A percentile compares a stretch with the other conserved stretches of the same genome.
These are phyloP conservation scores for Aspergillus novoparasiticus DNA, from an alignment of 2,329 filamentous ascomycete species.

Conservation along the genomic window DNA sequence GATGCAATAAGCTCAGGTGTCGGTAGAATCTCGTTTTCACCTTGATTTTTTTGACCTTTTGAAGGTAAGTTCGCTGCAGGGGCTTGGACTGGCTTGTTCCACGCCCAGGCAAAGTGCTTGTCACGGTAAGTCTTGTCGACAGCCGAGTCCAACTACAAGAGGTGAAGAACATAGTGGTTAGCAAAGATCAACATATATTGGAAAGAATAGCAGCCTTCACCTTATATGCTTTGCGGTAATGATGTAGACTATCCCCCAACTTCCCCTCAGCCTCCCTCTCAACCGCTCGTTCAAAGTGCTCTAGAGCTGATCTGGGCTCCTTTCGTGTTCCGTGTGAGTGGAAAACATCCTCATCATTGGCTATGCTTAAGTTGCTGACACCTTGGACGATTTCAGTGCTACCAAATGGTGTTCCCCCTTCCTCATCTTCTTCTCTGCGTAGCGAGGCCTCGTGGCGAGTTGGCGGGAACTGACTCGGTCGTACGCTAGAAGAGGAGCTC, in stretches of 20 bases:
- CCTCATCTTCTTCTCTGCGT: conserved; percentile 41
- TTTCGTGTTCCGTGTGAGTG: conserved; percentile 27
- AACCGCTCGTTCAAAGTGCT: conserved; percentile 90
- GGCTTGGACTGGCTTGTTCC: conserved; percentile 49
- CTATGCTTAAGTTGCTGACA: conserved; percentile 38
- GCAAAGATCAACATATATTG: not conserved
- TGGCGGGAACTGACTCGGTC: conserved; percentile 38
- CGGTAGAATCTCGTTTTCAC: conserved; percentile 51
- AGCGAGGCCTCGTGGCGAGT: conserved; percentile 41
- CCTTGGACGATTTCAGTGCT: conserved; percentile 38
- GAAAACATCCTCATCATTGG: conserved; percentile 44
- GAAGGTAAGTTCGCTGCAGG: conserved; percentile 55
- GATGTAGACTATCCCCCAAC: conserved; percentile 81
- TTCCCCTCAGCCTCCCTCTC: conserved; percentile 84
- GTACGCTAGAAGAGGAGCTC: conserved; percentile 20
- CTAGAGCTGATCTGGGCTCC: conserved; percentile 75
- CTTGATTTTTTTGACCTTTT: conserved; percentile 60
- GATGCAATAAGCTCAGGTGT: conserved; percentile 72
- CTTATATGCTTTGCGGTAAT: conserved; percentile 89
- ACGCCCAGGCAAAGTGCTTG: conserved; percentile 79
- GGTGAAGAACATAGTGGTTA: conserved; percentile 22
- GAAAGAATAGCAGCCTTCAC: conserved; percentile 49
- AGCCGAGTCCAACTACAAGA: conserved; percentile 70
- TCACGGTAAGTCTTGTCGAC: conserved; percentile 87
- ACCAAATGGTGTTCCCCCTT: conserved; percentile 26